These are phyloP conservation scores for Pelargonium nanum DNA, from an alignment of 345 rosid species.

Conservation along the genomic window DNA sequence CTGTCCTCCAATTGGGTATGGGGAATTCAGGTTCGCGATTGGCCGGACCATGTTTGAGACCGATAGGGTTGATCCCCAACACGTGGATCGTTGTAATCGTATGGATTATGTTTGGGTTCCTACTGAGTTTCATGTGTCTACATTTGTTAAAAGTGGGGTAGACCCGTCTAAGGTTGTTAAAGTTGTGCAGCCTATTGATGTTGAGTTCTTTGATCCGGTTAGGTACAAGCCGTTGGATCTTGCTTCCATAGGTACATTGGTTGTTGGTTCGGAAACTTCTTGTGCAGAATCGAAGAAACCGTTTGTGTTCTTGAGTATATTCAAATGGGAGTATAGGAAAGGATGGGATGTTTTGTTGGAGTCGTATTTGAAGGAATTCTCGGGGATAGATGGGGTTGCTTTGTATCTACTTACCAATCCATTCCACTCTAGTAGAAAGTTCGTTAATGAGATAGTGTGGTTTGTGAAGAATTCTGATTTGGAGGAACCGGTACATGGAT, in stretches of 20 bases:
- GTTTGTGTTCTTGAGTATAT: slow-evolving; percentile 74
- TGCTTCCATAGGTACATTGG: slow-evolving; percentile 23
- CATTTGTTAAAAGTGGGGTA: slow-evolving; percentile 64
- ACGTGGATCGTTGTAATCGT: slow-evolving; percentile 49
- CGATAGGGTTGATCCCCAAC: slow-evolving; percentile 53
- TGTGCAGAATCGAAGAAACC: slow-evolving; percentile 15
- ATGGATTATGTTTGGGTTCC: slow-evolving; percentile 92
- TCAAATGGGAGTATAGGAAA: slow-evolving; percentile 83
- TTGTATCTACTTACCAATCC: slow-evolving; percentile 66
- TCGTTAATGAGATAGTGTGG: slow-evolving; percentile 61
- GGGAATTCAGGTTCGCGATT: slow-evolving; percentile 33
- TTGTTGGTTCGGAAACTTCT: slow-evolving; percentile 30
- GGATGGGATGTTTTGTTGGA: slow-evolving; percentile 82
- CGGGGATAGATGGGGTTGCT: slow-evolving; percentile 38
- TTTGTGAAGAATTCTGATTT: slow-evolving; percentile 38
- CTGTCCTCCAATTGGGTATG: slow-evolving; percentile 66
- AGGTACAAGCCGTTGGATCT: slow-evolving; percentile 46
- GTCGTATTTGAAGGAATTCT: slow-evolving; percentile 63
- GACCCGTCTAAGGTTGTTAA: slow-evolving; percentile 68
- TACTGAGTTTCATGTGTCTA: slow-evolving; percentile 63
- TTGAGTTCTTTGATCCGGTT: slow-evolving; percentile 49
- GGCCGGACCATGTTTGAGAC: slow-evolving; percentile 95
- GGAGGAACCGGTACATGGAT: slow-evolving; percentile 32
- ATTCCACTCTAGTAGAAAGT: slow-evolving; percentile 53
- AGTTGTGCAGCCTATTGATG: slow-evolving; percentile 75